phyloP scores from a whole-genome alignment of 2,329 filamentous ascomycete genomes.

The Monosporascus ibericus region DNA sequence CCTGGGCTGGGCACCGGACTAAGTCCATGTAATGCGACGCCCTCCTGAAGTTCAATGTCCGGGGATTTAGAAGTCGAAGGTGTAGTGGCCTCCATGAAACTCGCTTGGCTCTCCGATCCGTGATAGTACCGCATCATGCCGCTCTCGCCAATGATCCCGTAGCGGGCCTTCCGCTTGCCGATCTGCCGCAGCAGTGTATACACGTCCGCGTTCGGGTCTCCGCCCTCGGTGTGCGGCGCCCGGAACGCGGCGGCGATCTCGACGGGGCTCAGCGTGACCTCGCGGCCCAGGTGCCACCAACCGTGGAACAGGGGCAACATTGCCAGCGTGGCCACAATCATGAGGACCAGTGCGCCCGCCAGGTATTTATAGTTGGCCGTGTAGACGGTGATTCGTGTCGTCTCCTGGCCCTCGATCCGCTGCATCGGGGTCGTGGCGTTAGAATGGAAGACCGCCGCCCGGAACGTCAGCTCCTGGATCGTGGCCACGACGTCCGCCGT shows the following conservation, averaged over 20 bases:
- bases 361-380: background rate
- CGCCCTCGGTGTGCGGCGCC: background rate
- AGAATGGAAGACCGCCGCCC: background rate
- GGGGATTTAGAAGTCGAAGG: too few species aligned
- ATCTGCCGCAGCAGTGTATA: background rate
- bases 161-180: background rate
- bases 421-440: background rate
- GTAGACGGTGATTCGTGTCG: background rate
- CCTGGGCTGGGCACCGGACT: background rate
- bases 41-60: too few species aligned
- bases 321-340: background rate
- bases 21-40: background rate
- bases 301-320: background rate
- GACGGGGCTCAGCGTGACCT: background rate
- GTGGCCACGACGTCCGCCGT: background rate
- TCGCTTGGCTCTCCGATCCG: background rate
- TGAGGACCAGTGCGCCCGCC: background rate
- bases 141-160: background rate
- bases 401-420: background rate
- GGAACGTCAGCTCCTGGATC: background rate
- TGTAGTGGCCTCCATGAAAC: background rate
- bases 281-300: background rate
- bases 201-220: background rate
- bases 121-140: background rate
- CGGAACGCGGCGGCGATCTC: background rate